A percentile compares a stretch with the other conserved stretches of the same genome.
Conservation (phyloP, 208 protist species). For the Leishmania arabica region DNA sequence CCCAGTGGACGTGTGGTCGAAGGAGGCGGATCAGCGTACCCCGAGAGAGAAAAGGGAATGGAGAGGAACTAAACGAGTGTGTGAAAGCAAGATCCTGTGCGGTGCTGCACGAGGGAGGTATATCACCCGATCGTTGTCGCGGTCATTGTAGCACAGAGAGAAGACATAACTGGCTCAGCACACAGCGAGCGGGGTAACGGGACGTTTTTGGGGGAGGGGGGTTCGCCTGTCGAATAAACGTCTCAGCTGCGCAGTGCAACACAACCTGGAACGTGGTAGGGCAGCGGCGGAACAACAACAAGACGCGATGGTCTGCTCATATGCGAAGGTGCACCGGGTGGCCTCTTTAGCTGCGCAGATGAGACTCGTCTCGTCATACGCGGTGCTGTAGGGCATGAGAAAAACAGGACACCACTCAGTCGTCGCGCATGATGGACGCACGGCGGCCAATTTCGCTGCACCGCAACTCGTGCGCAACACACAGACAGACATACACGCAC, state of each 20-base stretch:
- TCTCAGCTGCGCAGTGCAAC: background rate
- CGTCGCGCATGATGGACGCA: background rate
- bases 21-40: background rate
- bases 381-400: background rate
- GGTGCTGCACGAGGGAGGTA: background rate
- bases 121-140: background rate
- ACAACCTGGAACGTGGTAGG: background rate
- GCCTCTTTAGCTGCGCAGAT: background rate
- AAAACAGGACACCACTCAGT: background rate
- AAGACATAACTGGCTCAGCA: too few species aligned
- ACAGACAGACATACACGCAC: background rate
- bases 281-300: background rate
- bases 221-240: background rate
- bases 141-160: background rate
- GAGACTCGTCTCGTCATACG: background rate
- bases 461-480: background rate
- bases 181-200: background rate
- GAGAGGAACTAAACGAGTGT: background rate
- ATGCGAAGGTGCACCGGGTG: too few species aligned
- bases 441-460: background rate
- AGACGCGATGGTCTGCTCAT: background rate
- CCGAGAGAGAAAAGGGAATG: background rate
- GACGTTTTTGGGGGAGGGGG: background rate
- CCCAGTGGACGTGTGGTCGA: background rate
- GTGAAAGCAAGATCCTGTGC: too few species aligned